Percentiles rank a stretch among this genome's conserved stretches.
These are phyloP conservation scores for Pythium grandisporangium DNA, from an alignment of 352 stramenopile species.

Conservation along the genomic window DNA sequence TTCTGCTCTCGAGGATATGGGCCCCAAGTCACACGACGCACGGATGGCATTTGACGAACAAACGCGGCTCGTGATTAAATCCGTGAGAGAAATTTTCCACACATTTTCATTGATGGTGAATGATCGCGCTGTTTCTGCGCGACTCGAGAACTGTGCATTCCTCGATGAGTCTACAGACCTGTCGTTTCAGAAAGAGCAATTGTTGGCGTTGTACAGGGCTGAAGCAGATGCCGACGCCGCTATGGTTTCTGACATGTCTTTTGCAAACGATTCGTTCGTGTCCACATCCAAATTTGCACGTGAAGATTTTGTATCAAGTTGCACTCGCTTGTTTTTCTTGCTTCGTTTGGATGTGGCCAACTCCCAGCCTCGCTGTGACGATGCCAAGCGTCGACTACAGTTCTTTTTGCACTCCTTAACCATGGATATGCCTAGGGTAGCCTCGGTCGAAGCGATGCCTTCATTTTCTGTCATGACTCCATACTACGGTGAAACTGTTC, in stretches of 20 bases:
- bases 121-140: constrained; percentile 28
- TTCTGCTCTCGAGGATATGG: constrained; percentile 28
- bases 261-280: constrained; percentile 15
- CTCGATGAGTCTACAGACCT: constrained; percentile 42
- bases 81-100: constrained; percentile 27
- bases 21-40: constrained; percentile 24
- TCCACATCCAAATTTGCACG: constrained; percentile 26
- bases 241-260: constrained; percentile 31
- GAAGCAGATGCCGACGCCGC: constrained; percentile 48
- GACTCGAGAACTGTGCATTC: constrained; percentile 53
- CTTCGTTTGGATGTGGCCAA: constrained; percentile 57
- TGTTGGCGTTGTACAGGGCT: constrained; percentile 61
- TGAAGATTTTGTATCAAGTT: constrained; percentile 67
- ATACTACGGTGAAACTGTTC: constrained; percentile 83
- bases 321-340: constrained; percentile 75
- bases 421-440: constrained; percentile 78
- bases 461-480: constrained; percentile 87
- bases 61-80: constrained; percentile 49
- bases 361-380: constrained; percentile 68
- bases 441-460: constrained; percentile 71
- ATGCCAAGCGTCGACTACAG: constrained; percentile 77
- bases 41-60: constrained; percentile 63
- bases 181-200: constrained; percentile 58
- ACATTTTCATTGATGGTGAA: constrained; percentile 54
- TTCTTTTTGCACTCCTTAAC: constrained; percentile 82